Base-by-base conservation (phyloP, 768 basidiomycete species). In the Mycena galericulata region DNA sequence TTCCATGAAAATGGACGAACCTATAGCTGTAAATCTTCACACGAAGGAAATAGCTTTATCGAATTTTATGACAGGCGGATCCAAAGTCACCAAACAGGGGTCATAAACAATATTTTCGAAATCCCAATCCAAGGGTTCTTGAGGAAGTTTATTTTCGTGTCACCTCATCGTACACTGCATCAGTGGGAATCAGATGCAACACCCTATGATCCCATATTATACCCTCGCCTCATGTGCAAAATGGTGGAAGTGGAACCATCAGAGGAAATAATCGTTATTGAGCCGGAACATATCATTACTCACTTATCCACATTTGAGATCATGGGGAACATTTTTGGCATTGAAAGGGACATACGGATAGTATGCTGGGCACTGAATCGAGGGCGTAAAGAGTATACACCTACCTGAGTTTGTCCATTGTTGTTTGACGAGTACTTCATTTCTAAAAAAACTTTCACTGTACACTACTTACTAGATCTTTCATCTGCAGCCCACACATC, bases 341-440 rank as follows among this genome's bases (percentile, higher is more conserved):
- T 55, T 26, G 34, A 38, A 18, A 26, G 34, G 24, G 36, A 38
- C 7, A 14, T 55, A 55, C 15, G n/a, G 22, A 12, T 40, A 10
- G 38, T 55, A 22, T 38, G 54, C 38, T 40, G 54, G 54, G 36
- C 36, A 27, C 38, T 55, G 14, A 40, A 55, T 40, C 54, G 54
- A 6, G 34, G 38, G 18, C 54, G 50, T 24, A 47, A 47, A 47
- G 46, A 47, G 24, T 47, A 47, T 24, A 12, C 46, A 26, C n/a
- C 3, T 12, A 22, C 46, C 12, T 47, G 24, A 24, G 11, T 47
- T 47, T 4, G n/a, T n/a, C 24, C 11, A 5, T 47, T 36, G 34
- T 36, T 36, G 34, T 36, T 36, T 36, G 34, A 36, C 34, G 14
- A 36, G 34, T 36, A 14, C 34, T 7, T 36, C 14, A 7, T 36